phyloP scores from a whole-genome alignment of 83 land plant species.

The Isoetes engelmannii region DNA sequence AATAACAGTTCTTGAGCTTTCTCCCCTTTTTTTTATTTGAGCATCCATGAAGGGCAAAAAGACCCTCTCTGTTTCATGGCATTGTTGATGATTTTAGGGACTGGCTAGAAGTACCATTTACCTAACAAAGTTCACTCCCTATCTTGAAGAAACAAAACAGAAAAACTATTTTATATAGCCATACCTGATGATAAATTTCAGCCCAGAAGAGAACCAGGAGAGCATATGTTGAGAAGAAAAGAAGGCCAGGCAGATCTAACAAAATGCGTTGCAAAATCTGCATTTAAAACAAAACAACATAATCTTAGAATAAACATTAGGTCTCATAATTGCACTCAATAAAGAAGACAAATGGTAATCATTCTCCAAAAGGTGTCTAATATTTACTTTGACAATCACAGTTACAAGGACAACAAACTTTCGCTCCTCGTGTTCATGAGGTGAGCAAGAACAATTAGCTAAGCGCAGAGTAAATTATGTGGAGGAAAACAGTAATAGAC shows the following conservation, averaged over 20 bases:
- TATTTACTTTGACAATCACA: neutral
- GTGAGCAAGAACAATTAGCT: too few species aligned
- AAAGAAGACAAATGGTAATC: neutral
- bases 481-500: neutral
- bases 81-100: too few species aligned
- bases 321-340: too few species aligned
- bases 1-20: too few species aligned
- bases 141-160: too few species aligned
- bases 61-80: too few species aligned
- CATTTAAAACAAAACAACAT: neutral
- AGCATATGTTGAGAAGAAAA: constrained; percentile 12
- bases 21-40: too few species aligned
- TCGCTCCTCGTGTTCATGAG: too few species aligned
- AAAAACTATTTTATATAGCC: neutral
- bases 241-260: constrained; percentile 9
- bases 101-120: too few species aligned
- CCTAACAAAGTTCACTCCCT: too few species aligned
- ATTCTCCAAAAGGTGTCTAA: neutral
- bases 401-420: neutral
- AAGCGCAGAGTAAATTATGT: too few species aligned
- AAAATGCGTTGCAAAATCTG: constrained; percentile 8
- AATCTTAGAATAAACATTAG: neutral
- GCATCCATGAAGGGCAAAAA: too few species aligned
- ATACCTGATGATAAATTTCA: constrained; percentile 11
- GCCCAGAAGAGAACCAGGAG: constrained; percentile 18